These are phyloP conservation scores for Domatiomyces catenatus DNA, from an alignment of 2,329 filamentous ascomycete species.

Conservation along the genomic window DNA sequence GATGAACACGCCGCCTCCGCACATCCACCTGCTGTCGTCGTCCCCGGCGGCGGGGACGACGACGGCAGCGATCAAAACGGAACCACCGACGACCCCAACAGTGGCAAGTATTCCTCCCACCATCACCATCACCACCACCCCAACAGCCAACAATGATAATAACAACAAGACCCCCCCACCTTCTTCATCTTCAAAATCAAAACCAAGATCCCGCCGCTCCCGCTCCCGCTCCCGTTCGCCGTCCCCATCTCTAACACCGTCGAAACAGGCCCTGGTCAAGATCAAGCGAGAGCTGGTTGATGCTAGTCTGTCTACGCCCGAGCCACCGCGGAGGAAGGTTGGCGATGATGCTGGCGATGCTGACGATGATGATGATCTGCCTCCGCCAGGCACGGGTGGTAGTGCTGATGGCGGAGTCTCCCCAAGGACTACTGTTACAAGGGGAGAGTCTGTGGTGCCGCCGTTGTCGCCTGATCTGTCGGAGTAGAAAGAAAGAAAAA, in stretches of 20 bases:
- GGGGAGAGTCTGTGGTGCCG: no score
- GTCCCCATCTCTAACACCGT: neutral
- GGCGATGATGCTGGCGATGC: neutral
- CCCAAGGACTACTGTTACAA: neutral
- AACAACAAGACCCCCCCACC: no score
- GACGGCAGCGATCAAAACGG: neutral
- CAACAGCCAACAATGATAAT: no score
- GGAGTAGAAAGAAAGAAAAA: neutral
- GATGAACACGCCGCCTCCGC: neutral
- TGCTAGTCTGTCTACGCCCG: neutral
- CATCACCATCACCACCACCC: no score
- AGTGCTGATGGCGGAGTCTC: neutral
- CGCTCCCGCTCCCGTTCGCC: neutral
- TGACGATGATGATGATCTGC: neutral
- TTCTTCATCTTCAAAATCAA: neutral
- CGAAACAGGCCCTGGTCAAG: no score
- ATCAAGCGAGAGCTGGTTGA: neutral
- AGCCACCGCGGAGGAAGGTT: neutral
- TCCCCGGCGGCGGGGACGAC: neutral
- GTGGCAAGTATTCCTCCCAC: no score
- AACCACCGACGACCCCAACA: no score
- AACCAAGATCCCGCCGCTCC: neutral
- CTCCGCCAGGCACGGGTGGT: neutral
- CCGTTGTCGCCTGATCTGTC: neutral
- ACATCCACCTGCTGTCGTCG: neutral